Base-by-base conservation (phyloP, 108 stramenopile genomes). In the Conticribra weissflogii region DNA sequence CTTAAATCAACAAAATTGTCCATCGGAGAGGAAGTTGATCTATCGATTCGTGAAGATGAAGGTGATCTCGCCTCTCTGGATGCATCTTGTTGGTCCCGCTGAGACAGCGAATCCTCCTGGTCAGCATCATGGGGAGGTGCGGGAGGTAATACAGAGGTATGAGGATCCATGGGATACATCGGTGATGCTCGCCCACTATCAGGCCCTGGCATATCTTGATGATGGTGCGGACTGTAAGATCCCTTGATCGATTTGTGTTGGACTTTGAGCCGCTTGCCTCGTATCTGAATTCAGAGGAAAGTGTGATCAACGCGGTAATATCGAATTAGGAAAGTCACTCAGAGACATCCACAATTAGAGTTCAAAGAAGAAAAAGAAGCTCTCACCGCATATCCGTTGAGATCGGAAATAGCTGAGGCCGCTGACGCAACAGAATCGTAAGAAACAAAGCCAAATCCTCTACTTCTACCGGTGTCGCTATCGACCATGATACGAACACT, bases 401-500 rank as follows among this genome's bases (percentile, higher is more conserved):
- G 82, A 64, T 86, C 83, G 34, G 93, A 81, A 61, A 99, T 99
- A n/a, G 98, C 97, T n/a, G 79, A 50, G 16, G 88, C 91, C n/a
- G 98, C 97, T 15, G 93, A 81, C 24, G 90, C 96, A 27, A 89
- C 83, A 55, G 60, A 83, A 64, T 96, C 96, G 71, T 92, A 99
- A 36, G 91, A 93, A 51, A 99, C 98, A 71, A 99, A 99, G 28
- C 98, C 98, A 82, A 96, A 99, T 45, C 98, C 98, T 32, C 94
- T 85, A 69, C 94, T 93, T 60, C 96, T 77, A 34, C 97, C 97
- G 3, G 97, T 97, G 31, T 85, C 88, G 65, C 88, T 93, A 71
- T 98, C 98, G 28, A 97, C 94, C 96, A 98, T 98, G 62, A 98
- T 97, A 34, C 96, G 84, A 1, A 96, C 98, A 74, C 93, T 95